These are phyloP conservation scores for Quercus berberidifolia DNA, from an alignment of 306 rosid genomes.

Conservation along the genomic window DNA sequence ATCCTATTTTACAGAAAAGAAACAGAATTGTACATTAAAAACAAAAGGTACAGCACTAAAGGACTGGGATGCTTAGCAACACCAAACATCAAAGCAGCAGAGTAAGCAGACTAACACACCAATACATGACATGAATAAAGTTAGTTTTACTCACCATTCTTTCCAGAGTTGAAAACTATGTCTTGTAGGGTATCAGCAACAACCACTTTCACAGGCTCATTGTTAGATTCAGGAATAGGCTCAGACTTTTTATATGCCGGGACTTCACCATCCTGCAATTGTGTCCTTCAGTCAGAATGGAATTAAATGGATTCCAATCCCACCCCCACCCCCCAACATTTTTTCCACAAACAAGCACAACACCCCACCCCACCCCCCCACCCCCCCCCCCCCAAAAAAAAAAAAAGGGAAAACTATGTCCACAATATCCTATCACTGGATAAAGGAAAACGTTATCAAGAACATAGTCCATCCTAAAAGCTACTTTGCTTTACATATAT, in stretches of 20 bases:
- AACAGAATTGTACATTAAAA: background rate
- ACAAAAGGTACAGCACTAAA: background rate
- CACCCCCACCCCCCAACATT: background rate
- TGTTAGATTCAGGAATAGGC: constrained; percentile 73
- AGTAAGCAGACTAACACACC: background rate
- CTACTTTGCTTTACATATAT: background rate
- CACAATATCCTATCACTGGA: too few species aligned
- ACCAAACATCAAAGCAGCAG: background rate
- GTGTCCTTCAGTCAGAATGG: constrained; percentile 12
- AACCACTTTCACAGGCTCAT: constrained; percentile 89
- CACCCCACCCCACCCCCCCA: too few species aligned
- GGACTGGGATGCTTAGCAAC: background rate
- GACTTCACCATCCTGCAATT: constrained; percentile 69
- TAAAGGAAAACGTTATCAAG: too few species aligned
- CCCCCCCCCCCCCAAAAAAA: too few species aligned
- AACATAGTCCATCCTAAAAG: background rate
- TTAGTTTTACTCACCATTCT: constrained; percentile 53
- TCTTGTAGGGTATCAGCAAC: constrained; percentile 72
- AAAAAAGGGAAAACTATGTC: too few species aligned
- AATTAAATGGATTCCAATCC: background rate
- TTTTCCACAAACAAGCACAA: too few species aligned
- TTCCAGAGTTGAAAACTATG: constrained; percentile 68
- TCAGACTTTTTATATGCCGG: constrained; percentile 62
- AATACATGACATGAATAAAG: background rate
- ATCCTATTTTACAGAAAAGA: background rate